Evolutionary conservation across 2,329 filamentous ascomycete species (phyloP).

Genomic region (Bipolaris sorokiniana): DNA sequence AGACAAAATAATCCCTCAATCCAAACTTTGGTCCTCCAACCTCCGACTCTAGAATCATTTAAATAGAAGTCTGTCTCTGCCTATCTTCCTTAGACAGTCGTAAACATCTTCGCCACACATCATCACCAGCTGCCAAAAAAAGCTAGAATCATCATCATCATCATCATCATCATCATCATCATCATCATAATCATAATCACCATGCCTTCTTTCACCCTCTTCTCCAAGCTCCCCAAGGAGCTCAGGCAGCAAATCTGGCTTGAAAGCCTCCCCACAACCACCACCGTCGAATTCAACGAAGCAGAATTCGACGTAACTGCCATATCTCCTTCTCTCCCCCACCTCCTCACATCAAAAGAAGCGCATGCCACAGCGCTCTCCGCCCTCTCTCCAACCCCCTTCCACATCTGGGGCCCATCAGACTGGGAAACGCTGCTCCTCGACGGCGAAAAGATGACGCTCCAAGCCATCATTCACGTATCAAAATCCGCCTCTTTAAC

Average conservation of each 20-base stretch:
- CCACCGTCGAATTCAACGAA: conserved; percentile 9
- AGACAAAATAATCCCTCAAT: background rate
- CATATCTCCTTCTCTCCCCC: conserved; percentile 13
- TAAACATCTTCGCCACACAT: background rate
- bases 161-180: conserved; percentile 1
- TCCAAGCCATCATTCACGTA: conserved; percentile 17
- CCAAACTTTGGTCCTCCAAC: background rate
- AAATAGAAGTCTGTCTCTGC: background rate
- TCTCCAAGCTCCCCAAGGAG: conserved; percentile 9
- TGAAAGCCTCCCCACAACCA: conserved; percentile 1
- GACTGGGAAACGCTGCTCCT: conserved; percentile 18
- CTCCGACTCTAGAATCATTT: background rate
- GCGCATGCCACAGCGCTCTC: conserved; percentile 11
- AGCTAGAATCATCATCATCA: background rate
- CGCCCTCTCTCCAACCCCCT: conserved; percentile 1
- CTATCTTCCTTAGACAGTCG: background rate
- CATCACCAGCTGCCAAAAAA: background rate
- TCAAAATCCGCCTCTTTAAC: conserved; percentile 10
- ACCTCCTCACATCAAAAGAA: conserved; percentile 14
- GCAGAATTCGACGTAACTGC: conserved; percentile 14
- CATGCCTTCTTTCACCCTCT: conserved; percentile 7
- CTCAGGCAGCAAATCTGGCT: conserved; percentile 6
- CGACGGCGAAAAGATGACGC: conserved; percentile 10
- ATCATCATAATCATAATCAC: background rate
- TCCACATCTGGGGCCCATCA: conserved; percentile 11